These are phyloP conservation scores for Carex pumila DNA, from an alignment of 176 grass and related monocot species.

Conservation along the genomic window DNA sequence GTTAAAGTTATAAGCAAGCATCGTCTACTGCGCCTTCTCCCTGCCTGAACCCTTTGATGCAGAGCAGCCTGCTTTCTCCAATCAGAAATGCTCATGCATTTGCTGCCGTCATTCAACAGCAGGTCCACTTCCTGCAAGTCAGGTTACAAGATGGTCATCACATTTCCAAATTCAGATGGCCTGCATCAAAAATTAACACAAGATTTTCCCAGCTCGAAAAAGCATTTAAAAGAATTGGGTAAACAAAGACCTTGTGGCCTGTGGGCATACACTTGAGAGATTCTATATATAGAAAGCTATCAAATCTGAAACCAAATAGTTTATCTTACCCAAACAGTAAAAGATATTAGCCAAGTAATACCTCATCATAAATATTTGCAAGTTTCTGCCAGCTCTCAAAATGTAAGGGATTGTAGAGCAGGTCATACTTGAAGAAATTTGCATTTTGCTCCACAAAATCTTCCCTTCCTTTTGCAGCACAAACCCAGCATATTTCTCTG, in stretches of 20 bases:
- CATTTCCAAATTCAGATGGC: neutral
- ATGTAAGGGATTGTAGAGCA: constrained; percentile 77
- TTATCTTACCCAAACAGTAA: too few relatives aligned
- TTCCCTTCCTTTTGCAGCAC: constrained; percentile 96
- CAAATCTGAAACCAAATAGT: too few relatives aligned
- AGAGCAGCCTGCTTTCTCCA: constrained; percentile 72
- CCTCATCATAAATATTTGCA: constrained; percentile 92
- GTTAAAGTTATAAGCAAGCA: constrained; percentile 75
- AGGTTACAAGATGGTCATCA: constrained; percentile 6
- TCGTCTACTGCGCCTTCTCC: constrained; percentile 72
- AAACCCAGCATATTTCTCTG: constrained; percentile 93
- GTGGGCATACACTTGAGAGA: too few relatives aligned
- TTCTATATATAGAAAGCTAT: neutral
- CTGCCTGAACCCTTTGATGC: constrained; percentile 74
- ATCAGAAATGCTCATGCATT: constrained; percentile 86
- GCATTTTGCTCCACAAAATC: constrained; percentile 90
- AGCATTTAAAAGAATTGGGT: neutral
- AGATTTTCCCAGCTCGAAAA: too few relatives aligned
- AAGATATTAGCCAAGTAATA: constrained; percentile 27
- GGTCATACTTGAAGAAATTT: constrained; percentile 93
- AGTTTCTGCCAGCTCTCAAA: constrained; percentile 98
- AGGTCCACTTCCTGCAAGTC: constrained; percentile 75
- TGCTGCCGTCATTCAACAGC: constrained; percentile 93
- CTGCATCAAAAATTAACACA: too few relatives aligned
- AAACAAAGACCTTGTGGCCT: too few relatives aligned